A percentile compares a stretch with the other conserved stretches of the same genome.
These are phyloP conservation scores for Diaporthe helianthi DNA, from an alignment of 2,329 filamentous ascomycete genomes.

Conservation along the genomic window DNA sequence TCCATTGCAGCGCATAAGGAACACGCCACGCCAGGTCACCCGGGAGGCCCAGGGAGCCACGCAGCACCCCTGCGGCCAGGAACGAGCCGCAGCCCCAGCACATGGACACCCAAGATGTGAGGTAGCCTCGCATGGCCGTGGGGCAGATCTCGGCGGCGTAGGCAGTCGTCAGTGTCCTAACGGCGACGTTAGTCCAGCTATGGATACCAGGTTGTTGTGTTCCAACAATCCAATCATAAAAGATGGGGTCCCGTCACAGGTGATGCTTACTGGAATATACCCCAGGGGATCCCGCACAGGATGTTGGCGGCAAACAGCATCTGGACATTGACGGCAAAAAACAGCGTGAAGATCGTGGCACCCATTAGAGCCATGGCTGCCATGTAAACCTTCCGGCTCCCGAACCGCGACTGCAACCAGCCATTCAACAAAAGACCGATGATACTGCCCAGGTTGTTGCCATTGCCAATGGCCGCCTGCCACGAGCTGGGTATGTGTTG, in stretches of 20 bases:
- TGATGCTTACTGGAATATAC: conserved; percentile 38
- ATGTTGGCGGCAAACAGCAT: conserved; percentile 44
- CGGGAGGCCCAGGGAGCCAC: conserved; percentile 40
- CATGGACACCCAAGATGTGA: conserved; percentile 35
- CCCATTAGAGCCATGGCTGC: conserved; percentile 39
- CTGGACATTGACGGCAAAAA: conserved; percentile 44
- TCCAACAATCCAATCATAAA: too few relatives aligned
- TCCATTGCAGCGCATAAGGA: conserved; percentile 50
- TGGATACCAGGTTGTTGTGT: too few relatives aligned
- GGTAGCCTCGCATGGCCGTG: conserved; percentile 43
- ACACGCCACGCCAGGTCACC: conserved; percentile 47
- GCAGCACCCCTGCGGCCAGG: conserved; percentile 47
- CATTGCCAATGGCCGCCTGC: conserved; percentile 44
- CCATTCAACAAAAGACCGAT: conserved; percentile 51
- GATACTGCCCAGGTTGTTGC: conserved; percentile 46
- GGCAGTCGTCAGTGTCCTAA: conserved; percentile 41
- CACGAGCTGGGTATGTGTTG: conserved; percentile 47
- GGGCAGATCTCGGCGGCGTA: conserved; percentile 48
- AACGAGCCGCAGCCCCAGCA: conserved; percentile 45
- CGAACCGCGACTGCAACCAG: conserved; percentile 46
- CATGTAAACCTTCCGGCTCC: conserved; percentile 47
- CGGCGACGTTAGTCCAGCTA: too few relatives aligned
- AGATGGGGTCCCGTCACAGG: too few relatives aligned
- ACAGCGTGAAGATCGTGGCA: conserved; percentile 47
- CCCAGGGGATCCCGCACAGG: conserved; percentile 45